phyloP scores from a whole-genome alignment of 139 green algal species.

The Haematococcus sp. region DNA sequence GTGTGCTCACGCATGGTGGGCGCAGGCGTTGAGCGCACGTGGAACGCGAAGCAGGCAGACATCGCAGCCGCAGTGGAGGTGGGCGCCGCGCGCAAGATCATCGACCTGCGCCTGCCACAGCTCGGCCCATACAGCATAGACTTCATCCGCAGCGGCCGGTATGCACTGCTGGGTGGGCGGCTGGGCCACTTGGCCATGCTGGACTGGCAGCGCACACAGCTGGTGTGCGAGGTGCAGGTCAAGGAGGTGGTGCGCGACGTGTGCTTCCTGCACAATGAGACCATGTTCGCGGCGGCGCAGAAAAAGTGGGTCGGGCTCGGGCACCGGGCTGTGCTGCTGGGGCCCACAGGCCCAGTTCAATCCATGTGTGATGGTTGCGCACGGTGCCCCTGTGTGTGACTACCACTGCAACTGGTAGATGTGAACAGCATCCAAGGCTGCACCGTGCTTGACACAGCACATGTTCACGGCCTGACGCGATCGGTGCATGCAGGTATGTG shows the following conservation, averaged over 20 bases:
- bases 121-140: constrained; percentile 82
- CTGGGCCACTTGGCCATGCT: constrained; percentile 92
- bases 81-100: constrained; percentile 74
- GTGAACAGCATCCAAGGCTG: not conserved
- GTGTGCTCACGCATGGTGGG: not conserved
- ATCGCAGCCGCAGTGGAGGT: constrained; percentile 63
- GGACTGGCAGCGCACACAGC: constrained; percentile 76
- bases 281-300: constrained; percentile 95
- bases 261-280: constrained; percentile 94
- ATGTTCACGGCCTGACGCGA: not conserved
- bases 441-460: not conserved
- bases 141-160: constrained; percentile 79
- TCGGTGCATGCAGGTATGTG: constrained; percentile 61
- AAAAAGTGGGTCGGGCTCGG: constrained; percentile 65
- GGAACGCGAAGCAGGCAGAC: constrained; percentile 80
- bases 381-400: constrained; percentile 26
- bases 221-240: constrained; percentile 91
- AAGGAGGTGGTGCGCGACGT: constrained; percentile 86
- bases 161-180: constrained; percentile 78
- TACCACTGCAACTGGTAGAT: not conserved
- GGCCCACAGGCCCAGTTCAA: not conserved
- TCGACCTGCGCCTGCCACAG: constrained; percentile 80
- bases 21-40: constrained; percentile 84
- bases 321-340: not conserved
- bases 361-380: constrained; percentile 43